Percentiles rank a stretch among this genome's conserved stretches.
Conservation (phyloP, 108 stramenopile genomes). For the Nitzschia sp. region DNA sequence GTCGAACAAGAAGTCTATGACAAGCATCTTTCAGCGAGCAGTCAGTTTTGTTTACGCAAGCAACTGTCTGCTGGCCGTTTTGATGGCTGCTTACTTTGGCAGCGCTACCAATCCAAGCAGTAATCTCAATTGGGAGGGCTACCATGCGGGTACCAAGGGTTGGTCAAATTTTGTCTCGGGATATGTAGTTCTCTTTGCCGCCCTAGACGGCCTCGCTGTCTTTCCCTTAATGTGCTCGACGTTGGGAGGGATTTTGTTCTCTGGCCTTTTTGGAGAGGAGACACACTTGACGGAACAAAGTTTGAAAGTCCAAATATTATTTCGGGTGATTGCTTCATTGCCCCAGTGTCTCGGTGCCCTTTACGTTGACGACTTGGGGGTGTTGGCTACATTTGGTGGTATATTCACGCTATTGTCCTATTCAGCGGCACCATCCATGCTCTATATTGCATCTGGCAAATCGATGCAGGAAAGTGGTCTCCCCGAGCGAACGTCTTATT, state of each 20-base stretch:
- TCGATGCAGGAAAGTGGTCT: background rate
- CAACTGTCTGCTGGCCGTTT: background rate
- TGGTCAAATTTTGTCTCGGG: background rate
- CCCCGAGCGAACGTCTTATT: background rate
- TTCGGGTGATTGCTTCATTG: conserved; percentile 15
- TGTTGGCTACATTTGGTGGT: conserved; percentile 1
- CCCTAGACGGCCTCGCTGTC: conserved; percentile 12
- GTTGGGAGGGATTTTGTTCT: conserved; percentile 15
- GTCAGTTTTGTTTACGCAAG: background rate
- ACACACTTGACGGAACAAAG: background rate
- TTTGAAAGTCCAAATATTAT: background rate
- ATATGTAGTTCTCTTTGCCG: conserved; percentile 12
- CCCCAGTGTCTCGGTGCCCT: conserved; percentile 18
- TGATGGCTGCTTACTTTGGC: conserved; percentile 21
- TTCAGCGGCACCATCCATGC: background rate
- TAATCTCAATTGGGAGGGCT: conserved; percentile 2
- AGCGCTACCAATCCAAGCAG: conserved; percentile 4
- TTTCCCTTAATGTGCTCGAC: conserved; percentile 9
- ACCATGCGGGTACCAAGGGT: background rate
- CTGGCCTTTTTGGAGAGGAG: conserved; percentile 12
- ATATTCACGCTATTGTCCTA: conserved; percentile 10
- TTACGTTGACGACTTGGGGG: conserved; percentile 6
- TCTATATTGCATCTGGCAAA: conserved; percentile 11
- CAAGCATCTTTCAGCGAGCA: background rate
- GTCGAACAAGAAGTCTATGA: conserved; percentile 5